A percentile compares a stretch with the other conserved stretches of the same genome.
phyloP scores from a whole-genome alignment of 1,284 basidiomycete species.

The Puccinia novopanici region DNA sequence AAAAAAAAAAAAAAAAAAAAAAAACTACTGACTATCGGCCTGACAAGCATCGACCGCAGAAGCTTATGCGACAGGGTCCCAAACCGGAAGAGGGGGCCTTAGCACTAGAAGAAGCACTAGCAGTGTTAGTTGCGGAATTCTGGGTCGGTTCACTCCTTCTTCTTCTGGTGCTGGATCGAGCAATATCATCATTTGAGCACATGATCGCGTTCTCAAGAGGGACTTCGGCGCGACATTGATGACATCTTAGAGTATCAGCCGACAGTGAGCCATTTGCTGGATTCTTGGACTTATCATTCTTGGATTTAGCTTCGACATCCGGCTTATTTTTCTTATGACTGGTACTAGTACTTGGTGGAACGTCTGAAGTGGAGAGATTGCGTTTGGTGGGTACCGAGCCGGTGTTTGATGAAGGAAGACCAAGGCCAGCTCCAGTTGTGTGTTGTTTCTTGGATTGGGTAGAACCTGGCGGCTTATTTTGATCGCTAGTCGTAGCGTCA shows the following conservation, averaged over 20 bases:
- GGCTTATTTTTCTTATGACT: conserved; percentile 25
- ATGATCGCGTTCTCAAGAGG: conserved; percentile 25
- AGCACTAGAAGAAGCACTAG: background rate
- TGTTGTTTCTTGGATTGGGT: conserved; percentile 7
- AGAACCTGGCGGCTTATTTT: background rate
- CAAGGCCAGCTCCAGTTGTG: background rate
- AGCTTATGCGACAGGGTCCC: conserved; percentile 27
- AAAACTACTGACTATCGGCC: conserved; percentile 45
- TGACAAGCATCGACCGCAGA: conserved; percentile 41
- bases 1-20: no score
- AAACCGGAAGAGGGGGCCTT: background rate
- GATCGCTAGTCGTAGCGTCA: background rate
- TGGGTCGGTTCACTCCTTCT: conserved; percentile 7
- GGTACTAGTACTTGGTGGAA: background rate
- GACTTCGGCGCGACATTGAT: conserved; percentile 44
- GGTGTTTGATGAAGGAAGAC: conserved; percentile 5
- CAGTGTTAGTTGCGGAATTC: background rate
- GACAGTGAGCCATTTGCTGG: background rate
- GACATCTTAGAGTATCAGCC: conserved; percentile 24
- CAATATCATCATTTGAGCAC: conserved; percentile 28
- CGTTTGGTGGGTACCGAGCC: conserved; percentile 12
- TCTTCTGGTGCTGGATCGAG: background rate
- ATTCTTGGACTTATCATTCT: no score
- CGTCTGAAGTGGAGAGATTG: conserved; percentile 12
- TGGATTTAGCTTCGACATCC: background rate